Conservation (phyloP, 257 asterid species). For the Thymus quinquecostatus region DNA sequence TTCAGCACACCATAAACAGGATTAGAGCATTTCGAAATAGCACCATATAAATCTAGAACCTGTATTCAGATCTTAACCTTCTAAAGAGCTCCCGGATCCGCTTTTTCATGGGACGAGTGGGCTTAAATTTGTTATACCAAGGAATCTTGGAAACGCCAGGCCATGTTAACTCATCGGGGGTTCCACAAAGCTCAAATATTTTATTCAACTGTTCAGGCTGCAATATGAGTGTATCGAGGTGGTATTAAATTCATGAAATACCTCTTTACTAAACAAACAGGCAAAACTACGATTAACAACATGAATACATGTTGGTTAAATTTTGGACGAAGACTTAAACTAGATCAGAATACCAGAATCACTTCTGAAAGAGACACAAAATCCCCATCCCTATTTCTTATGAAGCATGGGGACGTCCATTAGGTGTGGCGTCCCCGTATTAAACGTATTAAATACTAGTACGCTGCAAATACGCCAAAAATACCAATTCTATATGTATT, state of each 20-base stretch:
- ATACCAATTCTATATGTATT: no score
- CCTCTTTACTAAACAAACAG: conserved; percentile 10
- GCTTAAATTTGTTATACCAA: conserved; percentile 95
- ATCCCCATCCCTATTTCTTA: background rate
- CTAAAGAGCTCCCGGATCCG: conserved; percentile 84
- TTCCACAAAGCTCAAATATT: conserved; percentile 96
- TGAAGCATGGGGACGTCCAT: no score
- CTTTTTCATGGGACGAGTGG: conserved; percentile 80
- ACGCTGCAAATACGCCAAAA: no score
- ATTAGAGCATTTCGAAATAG: conserved; percentile 14
- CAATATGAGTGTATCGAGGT: conserved; percentile 22
- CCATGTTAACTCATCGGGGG: conserved; percentile 94
- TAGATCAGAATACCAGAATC: background rate
- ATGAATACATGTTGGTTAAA: background rate
- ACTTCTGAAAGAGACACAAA: background rate
- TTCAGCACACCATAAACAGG: conserved; percentile 29
- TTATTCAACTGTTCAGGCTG: conserved; percentile 94
- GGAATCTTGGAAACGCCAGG: conserved; percentile 97
- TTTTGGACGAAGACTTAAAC: background rate
- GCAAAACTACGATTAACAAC: conserved; percentile 15
- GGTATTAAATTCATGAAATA: conserved; percentile 10
- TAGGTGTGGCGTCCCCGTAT: no score
- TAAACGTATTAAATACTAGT: no score
- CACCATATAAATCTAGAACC: conserved; percentile 6
- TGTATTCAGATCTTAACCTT: conserved; percentile 63